These are phyloP conservation scores for Murraya paniculata DNA, from an alignment of 345 rosid genomes.

Conservation along the genomic window DNA sequence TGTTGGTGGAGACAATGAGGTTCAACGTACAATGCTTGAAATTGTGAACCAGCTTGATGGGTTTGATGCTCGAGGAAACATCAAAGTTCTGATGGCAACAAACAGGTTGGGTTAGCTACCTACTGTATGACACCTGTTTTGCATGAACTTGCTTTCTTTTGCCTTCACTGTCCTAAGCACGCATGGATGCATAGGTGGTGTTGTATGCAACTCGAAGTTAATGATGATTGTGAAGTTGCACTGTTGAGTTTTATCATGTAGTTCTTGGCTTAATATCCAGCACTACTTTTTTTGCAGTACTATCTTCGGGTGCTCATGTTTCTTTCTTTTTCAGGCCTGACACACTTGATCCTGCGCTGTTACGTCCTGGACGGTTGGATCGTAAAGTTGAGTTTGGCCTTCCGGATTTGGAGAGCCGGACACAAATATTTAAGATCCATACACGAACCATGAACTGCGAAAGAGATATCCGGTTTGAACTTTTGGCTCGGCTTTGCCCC, in stretches of 20 bases:
- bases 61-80: slow-evolving; percentile 91
- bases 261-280: background rate
- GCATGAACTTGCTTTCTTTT: background rate
- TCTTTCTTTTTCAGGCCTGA: slow-evolving; percentile 60
- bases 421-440: slow-evolving; percentile 90
- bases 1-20: slow-evolving; percentile 76
- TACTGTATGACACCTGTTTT: background rate
- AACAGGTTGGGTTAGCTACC: slow-evolving; percentile 53
- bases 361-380: slow-evolving; percentile 92
- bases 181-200: background rate
- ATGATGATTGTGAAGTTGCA: background rate
- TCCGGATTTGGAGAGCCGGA: slow-evolving; percentile 87
- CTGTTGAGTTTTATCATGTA: background rate
- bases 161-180: background rate
- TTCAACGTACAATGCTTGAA: slow-evolving; percentile 85
- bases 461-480: slow-evolving; percentile 83
- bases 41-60: slow-evolving; percentile 34
- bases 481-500: slow-evolving; percentile 85
- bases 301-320: background rate
- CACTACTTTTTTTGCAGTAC: background rate
- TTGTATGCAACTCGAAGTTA: background rate
- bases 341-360: slow-evolving; percentile 83
- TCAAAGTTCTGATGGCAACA: slow-evolving; percentile 96
- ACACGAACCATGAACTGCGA: slow-evolving; percentile 93
- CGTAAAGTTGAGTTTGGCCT: slow-evolving; percentile 98